A percentile compares a stretch with the other conserved stretches of the same genome.
Evolutionary conservation across 805 yeast species (phyloP).

Genomic region (Jamesozyma rosinii): DNA sequence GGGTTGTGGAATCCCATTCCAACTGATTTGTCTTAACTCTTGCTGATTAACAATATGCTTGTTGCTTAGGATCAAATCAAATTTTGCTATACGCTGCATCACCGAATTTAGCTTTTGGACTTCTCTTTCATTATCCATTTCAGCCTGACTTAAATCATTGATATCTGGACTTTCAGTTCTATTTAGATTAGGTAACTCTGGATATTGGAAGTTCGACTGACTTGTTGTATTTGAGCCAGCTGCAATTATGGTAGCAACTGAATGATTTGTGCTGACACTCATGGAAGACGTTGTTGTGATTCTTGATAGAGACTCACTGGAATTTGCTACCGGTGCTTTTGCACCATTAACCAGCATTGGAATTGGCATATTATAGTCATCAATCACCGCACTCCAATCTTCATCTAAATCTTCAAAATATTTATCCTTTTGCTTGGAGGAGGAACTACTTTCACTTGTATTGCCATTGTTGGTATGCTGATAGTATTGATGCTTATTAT

Average conservation of each 20-base stretch:
- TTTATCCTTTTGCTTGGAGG: conserved; percentile 24
- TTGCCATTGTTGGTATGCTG: conserved; percentile 7
- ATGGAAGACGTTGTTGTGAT: conserved; percentile 18
- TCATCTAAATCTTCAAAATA: conserved; percentile 69
- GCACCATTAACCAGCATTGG: conserved; percentile 28
- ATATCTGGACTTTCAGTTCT: conserved; percentile 13
- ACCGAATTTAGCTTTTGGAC: conserved; percentile 46
- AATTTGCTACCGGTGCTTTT: conserved; percentile 7
- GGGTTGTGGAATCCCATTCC: conserved; percentile 88
- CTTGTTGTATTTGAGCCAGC: conserved; percentile 1
- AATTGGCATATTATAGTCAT: conserved; percentile 32
- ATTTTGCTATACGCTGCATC: conserved; percentile 53
- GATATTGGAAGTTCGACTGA: conserved; percentile 16
- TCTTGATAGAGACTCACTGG: conserved; percentile 12
- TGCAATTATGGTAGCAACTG: conserved; percentile 1
- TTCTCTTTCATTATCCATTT: conserved; percentile 25
- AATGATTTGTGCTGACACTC: conserved; percentile 8
- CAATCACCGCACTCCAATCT: conserved; percentile 84
- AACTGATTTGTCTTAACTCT: conserved; percentile 68
- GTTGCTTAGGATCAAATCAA: conserved; percentile 49
- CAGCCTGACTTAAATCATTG: conserved; percentile 10
- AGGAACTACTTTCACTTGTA: conserved; percentile 2
- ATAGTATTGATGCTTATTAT: conserved; percentile 10
- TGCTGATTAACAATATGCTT: conserved; percentile 51
- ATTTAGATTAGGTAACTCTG: conserved; percentile 24